Evolutionary conservation across 75 land plant species (phyloP).

Genomic region (Cunninghamia lanceolata): DNA sequence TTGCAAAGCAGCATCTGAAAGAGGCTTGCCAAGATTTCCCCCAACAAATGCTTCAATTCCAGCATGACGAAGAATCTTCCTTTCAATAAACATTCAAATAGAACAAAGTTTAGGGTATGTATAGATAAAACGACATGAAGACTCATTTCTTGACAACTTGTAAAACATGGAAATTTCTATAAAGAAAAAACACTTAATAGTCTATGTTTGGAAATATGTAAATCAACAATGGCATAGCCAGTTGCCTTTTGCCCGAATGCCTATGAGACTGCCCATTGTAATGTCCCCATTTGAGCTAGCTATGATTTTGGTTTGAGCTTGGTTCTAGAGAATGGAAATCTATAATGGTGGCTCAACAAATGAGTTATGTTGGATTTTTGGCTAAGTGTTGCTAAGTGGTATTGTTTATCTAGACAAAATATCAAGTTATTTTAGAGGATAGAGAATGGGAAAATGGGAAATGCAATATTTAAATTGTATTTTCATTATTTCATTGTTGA

Average conservation of each 20-base stretch:
- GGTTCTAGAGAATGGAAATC: too few relatives aligned
- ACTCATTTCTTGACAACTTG: not conserved
- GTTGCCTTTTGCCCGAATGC: not conserved
- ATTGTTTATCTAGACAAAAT: too few relatives aligned
- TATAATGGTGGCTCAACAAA: too few relatives aligned
- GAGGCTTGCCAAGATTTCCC: constrained; percentile 70
- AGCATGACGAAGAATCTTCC: constrained; percentile 44
- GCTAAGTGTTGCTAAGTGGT: too few relatives aligned
- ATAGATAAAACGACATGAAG: not conserved
- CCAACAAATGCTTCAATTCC: constrained; percentile 59
- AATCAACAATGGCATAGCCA: not conserved
- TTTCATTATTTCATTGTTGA: too few relatives aligned
- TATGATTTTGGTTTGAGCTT: too few relatives aligned
- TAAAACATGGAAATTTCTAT: not conserved
- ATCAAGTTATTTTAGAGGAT: too few relatives aligned
- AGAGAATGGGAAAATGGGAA: too few relatives aligned
- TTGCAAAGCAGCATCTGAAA: constrained; percentile 55
- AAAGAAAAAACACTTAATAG: not conserved
- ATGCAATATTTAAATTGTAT: too few relatives aligned
- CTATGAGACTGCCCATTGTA: too few relatives aligned
- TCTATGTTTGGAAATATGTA: not conserved
- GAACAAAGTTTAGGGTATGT: constrained; percentile 4
- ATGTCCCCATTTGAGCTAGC: too few relatives aligned
- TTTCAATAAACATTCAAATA: not conserved
- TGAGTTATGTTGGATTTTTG: too few relatives aligned